A percentile compares a stretch with the other conserved stretches of the same genome.
phyloP scores from a whole-genome alignment of 108 stramenopile species.

The Epipyxis sp. region DNA sequence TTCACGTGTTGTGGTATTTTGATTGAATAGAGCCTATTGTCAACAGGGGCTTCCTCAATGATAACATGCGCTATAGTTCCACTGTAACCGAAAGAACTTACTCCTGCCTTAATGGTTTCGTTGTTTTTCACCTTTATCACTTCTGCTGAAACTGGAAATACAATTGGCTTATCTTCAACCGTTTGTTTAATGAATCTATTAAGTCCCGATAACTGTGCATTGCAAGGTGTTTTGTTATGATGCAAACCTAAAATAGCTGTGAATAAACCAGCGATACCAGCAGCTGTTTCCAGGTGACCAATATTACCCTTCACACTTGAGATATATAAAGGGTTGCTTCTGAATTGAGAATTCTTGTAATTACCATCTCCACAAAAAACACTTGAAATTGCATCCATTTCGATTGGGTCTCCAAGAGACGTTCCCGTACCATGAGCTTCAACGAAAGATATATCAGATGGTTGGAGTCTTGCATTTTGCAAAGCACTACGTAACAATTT shows the following conservation, averaged over 20 bases:
- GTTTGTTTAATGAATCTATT: slow-evolving; percentile 44
- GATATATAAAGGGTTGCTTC: slow-evolving; percentile 36
- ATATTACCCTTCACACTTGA: slow-evolving; percentile 56
- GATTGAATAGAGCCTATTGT: background rate
- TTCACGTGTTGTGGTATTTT: background rate
- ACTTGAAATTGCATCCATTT: slow-evolving; percentile 43
- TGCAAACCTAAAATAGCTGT: slow-evolving; percentile 48
- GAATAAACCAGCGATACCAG: slow-evolving; percentile 52
- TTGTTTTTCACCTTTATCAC: background rate
- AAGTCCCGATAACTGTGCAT: slow-evolving; percentile 39
- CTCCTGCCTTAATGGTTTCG: slow-evolving; percentile 32
- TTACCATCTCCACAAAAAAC: too few relatives aligned
- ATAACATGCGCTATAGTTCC: slow-evolving; percentile 53
- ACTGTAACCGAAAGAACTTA: slow-evolving; percentile 55
- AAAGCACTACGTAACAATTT: slow-evolving; percentile 39
- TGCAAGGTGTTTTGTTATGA: slow-evolving; percentile 40
- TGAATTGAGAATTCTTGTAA: background rate
- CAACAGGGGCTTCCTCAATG: slow-evolving; percentile 7
- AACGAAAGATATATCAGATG: slow-evolving; percentile 39
- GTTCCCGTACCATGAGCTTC: slow-evolving; percentile 58
- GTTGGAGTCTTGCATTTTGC: slow-evolving; percentile 30
- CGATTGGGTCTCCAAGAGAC: slow-evolving; percentile 56
- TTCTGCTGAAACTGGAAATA: background rate
- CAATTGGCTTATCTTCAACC: background rate
- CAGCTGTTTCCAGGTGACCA: slow-evolving; percentile 54